A percentile compares a stretch with the other conserved stretches of the same genome.
phyloP scores from a whole-genome alignment of 2,329 filamentous ascomycete species.

The Venturia oleaginea region DNA sequence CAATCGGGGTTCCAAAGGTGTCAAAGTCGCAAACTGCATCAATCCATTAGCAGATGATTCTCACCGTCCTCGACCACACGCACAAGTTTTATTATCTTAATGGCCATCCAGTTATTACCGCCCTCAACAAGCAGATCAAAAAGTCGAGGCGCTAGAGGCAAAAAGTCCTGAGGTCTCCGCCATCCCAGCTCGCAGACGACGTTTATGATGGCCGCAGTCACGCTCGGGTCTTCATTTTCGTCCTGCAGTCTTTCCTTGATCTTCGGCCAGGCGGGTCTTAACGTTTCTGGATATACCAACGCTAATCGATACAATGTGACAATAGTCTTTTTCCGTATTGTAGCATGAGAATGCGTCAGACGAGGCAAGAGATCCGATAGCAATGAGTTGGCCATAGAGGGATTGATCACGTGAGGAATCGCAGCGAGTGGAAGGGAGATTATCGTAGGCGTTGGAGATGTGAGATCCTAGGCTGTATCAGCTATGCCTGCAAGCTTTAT shows the following conservation, averaged over 20 bases:
- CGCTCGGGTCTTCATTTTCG: conserved; percentile 78
- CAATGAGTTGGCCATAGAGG: conserved; percentile 82
- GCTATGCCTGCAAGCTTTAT: neutral
- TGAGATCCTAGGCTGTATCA: conserved; percentile 54
- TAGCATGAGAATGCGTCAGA: conserved; percentile 73
- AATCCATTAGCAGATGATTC: conserved; percentile 6
- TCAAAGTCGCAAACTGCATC: conserved; percentile 78
- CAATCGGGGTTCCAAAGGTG: conserved; percentile 81
- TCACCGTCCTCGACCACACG: conserved; percentile 23
- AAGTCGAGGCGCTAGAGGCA: conserved; percentile 80
- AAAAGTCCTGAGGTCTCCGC: conserved; percentile 85
- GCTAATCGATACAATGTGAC: conserved; percentile 90
- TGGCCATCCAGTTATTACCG: conserved; percentile 99
- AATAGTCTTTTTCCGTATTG: conserved; percentile 89
- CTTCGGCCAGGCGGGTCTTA: conserved; percentile 90
- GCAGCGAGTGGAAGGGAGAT: conserved; percentile 81
- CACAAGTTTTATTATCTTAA: conserved; percentile 95
- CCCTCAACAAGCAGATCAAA: conserved; percentile 89
- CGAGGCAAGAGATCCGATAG: conserved; percentile 80
- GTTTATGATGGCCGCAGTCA: conserved; percentile 93
- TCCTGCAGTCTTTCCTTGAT: conserved; percentile 93
- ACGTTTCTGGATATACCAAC: conserved; percentile 89
- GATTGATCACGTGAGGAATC: conserved; percentile 89
- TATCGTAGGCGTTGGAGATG: conserved; percentile 60
- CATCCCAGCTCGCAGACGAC: conserved; percentile 94